A percentile compares a stretch with the other conserved stretches of the same genome.
These are phyloP conservation scores for Fusarium sp. DNA, from an alignment of 2,329 filamentous ascomycete genomes.

Conservation along the genomic window DNA sequence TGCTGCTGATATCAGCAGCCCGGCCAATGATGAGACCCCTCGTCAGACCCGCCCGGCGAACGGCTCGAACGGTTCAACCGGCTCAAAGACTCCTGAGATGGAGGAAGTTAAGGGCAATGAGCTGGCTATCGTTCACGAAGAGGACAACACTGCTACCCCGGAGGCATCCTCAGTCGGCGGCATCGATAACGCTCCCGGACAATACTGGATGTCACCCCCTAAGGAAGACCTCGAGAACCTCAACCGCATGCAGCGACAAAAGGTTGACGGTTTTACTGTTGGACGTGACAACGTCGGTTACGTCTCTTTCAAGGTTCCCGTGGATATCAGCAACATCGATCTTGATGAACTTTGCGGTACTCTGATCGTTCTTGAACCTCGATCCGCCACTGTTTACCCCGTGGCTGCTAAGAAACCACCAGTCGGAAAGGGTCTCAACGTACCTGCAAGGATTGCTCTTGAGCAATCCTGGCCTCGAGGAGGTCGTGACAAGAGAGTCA, in stretches of 20 bases:
- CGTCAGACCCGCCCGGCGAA: constrained; percentile 58
- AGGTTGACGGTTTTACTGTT: constrained; percentile 78
- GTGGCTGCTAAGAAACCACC: constrained; percentile 80
- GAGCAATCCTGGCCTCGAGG: constrained; percentile 90
- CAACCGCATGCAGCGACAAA: constrained; percentile 80
- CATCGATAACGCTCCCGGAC: constrained; percentile 67
- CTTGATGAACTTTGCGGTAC: constrained; percentile 80
- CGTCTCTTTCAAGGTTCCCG: constrained; percentile 81
- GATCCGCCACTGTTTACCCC: constrained; percentile 89
- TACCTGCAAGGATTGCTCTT: constrained; percentile 86
- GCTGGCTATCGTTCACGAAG: constrained; percentile 80
- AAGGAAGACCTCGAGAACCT: constrained; percentile 79
- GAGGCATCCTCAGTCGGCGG: constrained; percentile 40
- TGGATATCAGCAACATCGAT: constrained; percentile 82
- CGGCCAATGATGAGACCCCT: constrained; percentile 52
- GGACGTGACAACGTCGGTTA: constrained; percentile 84
- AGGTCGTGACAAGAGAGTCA: constrained; percentile 63
- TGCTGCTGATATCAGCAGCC: constrained; percentile 45
- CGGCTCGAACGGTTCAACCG: constrained; percentile 51
- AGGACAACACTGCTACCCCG: constrained; percentile 55
- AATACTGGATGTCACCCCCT: constrained; percentile 87
- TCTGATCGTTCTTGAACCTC: constrained; percentile 78
- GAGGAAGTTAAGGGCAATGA: constrained; percentile 78
- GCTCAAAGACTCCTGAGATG: constrained; percentile 66
- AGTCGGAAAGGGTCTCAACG: constrained; percentile 88